Percentiles rank a stretch among this genome's conserved stretches.
phyloP scores from a whole-genome alignment of 208 protist species.

The Trypanosoma melophagium region DNA sequence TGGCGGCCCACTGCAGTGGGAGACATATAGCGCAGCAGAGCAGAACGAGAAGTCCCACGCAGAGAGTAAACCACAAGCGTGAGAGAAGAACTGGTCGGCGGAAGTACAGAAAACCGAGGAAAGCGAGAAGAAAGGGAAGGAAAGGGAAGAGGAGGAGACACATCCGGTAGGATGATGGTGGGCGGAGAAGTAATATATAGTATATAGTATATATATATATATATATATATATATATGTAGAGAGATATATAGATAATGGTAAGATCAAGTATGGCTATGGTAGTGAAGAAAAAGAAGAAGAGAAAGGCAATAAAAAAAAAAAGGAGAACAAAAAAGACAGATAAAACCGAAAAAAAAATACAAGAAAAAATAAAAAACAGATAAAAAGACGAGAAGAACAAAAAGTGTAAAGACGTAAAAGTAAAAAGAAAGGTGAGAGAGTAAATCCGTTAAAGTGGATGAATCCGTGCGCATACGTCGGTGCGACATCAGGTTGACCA shows the following conservation, averaged over 20 bases:
- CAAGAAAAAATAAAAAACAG: slow-evolving; percentile 4
- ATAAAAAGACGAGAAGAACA: slow-evolving; percentile 5
- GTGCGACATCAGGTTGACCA: too few species aligned
- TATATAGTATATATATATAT: too few species aligned
- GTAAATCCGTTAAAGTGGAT: too few species aligned
- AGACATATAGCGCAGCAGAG: slow-evolving; percentile 31
- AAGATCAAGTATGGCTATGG: too few species aligned
- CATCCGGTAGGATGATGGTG: not conserved
- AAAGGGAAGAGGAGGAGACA: slow-evolving; percentile 1
- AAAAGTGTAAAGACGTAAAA: slow-evolving; percentile 6
- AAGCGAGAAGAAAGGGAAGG: slow-evolving; percentile 39
- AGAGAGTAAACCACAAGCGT: slow-evolving; percentile 59
- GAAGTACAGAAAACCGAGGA: slow-evolving; percentile 46
- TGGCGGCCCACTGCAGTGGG: slow-evolving; percentile 21
- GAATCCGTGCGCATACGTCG: too few species aligned
- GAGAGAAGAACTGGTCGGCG: slow-evolving; percentile 54
- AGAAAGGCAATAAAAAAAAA: slow-evolving; percentile 15
- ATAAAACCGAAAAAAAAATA: slow-evolving; percentile 12
- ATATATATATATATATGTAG: too few species aligned
- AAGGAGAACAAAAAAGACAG: slow-evolving; percentile 10
- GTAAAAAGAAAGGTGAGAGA: not conserved
- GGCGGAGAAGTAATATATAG: too few species aligned
- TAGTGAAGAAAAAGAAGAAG: not conserved
- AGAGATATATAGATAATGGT: too few species aligned
- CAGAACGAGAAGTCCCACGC: slow-evolving; percentile 46